These are phyloP conservation scores for Saccharomycopsis amapae DNA, from an alignment of 805 yeast genomes.

Conservation along the genomic window DNA sequence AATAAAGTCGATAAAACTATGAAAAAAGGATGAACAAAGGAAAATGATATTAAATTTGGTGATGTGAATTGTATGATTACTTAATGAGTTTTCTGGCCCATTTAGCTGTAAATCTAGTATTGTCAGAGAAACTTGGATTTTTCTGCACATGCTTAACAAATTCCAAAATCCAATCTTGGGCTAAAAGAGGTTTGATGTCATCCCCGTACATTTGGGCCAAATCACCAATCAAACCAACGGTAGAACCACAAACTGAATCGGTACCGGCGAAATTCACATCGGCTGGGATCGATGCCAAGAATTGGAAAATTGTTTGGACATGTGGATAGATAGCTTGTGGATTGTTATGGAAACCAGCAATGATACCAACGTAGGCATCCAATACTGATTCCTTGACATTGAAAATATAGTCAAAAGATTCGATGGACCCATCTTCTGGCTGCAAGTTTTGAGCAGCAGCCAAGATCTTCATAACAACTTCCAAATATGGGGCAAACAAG, in stretches of 20 bases:
- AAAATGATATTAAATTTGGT: too few species aligned
- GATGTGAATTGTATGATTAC: too few species aligned
- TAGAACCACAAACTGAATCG: constrained; percentile 72
- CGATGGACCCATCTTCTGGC: constrained; percentile 63
- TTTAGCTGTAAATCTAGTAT: constrained; percentile 85
- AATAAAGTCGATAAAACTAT: too few species aligned
- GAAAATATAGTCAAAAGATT: constrained; percentile 67
- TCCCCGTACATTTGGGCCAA: constrained; percentile 77
- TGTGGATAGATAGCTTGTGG: constrained; percentile 62
- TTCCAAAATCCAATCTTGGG: constrained; percentile 72
- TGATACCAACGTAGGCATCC: constrained; percentile 93
- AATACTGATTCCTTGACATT: constrained; percentile 80
- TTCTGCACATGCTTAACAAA: constrained; percentile 68
- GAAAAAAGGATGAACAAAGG: background rate
- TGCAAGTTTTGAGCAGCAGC: constrained; percentile 53
- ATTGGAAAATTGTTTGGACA: constrained; percentile 62
- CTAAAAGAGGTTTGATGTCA: constrained; percentile 56
- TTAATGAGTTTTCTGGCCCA: constrained; percentile 83
- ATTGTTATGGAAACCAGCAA: constrained; percentile 72
- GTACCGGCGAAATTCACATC: constrained; percentile 54
- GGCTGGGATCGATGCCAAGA: constrained; percentile 50
- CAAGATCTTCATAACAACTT: constrained; percentile 74
- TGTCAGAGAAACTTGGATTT: constrained; percentile 50
- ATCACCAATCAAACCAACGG: constrained; percentile 90
- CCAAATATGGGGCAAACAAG: constrained; percentile 67